phyloP scores from a whole-genome alignment of 1,284 basidiomycete species.

The Boletus sp. region DNA sequence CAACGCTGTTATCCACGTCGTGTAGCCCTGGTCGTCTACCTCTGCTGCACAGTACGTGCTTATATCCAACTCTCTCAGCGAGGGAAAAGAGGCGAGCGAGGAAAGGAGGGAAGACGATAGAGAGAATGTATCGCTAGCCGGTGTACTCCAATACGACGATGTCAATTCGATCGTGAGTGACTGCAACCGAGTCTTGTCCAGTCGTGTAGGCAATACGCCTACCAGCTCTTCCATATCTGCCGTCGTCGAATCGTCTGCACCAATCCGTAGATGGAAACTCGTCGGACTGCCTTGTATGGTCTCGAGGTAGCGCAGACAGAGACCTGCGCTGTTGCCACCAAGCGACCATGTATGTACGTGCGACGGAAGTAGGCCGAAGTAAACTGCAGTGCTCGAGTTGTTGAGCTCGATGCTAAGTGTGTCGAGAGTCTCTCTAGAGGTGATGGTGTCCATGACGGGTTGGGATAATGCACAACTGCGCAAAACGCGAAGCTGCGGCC shows the following conservation, averaged over 20 bases:
- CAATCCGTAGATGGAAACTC: constrained; percentile 27
- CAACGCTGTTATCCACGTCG: constrained; percentile 21
- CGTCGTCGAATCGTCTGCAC: constrained; percentile 31
- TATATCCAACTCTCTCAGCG: constrained; percentile 23
- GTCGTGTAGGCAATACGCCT: constrained; percentile 12
- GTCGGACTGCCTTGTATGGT: constrained; percentile 24
- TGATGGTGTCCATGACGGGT: constrained; percentile 27
- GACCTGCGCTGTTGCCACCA: constrained; percentile 29
- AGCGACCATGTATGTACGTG: constrained; percentile 30
- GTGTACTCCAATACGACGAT: constrained; percentile 34
- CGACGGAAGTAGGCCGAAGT: constrained; percentile 26
- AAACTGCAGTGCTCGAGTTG: constrained; percentile 27
- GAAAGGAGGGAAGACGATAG: constrained; percentile 24
- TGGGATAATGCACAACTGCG: constrained; percentile 31
- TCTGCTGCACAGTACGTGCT: constrained; percentile 22
- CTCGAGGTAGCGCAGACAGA: constrained; percentile 29
- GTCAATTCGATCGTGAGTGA: constrained; percentile 28
- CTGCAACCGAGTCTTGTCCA: constrained; percentile 20
- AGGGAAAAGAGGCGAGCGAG: constrained; percentile 25
- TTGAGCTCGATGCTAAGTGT: constrained; percentile 35
- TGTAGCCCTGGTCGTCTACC: constrained; percentile 27
- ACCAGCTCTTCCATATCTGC: constrained; percentile 24
- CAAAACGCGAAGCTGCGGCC: constrained; percentile 24
- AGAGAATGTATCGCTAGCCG: constrained; percentile 29
- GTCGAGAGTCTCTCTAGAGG: constrained; percentile 18